These are phyloP conservation scores for Geranomyces variabilis DNA, from an alignment of 192 early-diverging fungal genomes.

Conservation along the genomic window DNA sequence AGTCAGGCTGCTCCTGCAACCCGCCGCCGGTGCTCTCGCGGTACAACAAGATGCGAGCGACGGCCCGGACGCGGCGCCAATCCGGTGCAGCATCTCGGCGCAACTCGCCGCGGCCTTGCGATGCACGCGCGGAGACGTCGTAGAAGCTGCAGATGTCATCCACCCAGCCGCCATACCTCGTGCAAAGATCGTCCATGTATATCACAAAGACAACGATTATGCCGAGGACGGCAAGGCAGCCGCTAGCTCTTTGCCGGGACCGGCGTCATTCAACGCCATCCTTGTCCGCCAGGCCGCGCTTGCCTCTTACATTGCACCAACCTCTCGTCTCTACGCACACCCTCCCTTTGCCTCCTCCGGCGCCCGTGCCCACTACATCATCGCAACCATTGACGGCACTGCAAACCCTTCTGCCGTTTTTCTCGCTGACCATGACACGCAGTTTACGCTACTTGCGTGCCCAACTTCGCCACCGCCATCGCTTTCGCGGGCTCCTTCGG, in stretches of 20 bases:
- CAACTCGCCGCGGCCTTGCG: background rate
- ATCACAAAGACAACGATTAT: background rate
- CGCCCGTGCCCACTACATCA: background rate
- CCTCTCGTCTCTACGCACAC: background rate
- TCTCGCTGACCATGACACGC: background rate
- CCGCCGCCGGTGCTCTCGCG: too few species aligned
- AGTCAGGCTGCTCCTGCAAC: background rate
- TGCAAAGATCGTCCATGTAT: background rate
- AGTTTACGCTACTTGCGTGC: background rate
- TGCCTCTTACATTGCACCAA: background rate
- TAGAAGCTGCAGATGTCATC: background rate
- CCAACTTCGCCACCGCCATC: background rate
- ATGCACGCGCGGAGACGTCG: background rate
- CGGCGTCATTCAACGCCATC: background rate
- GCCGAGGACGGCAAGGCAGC: background rate
- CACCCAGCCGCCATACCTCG: background rate
- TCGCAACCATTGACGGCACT: too few species aligned
- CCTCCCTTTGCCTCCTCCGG: background rate
- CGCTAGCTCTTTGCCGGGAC: background rate
- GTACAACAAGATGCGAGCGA: background rate
- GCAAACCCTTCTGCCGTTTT: background rate
- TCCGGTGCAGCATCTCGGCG: background rate
- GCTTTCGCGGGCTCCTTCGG: background rate
- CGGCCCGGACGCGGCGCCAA: background rate
- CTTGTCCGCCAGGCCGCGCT: constrained; percentile 7